Conservation (phyloP, 2,329 filamentous ascomycete species). For the Botrytis squamosa region DNA sequence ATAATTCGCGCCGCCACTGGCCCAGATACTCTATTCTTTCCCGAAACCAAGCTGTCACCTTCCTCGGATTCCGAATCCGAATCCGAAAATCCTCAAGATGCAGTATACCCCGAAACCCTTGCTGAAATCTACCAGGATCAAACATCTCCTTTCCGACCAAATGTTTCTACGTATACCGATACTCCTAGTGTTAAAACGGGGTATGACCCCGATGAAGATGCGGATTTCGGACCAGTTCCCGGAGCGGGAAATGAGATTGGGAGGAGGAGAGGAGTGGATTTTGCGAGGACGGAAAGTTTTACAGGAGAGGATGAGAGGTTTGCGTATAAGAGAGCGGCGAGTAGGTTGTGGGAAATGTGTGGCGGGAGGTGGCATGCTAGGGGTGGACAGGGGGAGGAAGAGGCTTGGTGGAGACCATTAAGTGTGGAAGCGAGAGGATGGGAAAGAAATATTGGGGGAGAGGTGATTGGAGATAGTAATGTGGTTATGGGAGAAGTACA, state of each 20-base stretch:
- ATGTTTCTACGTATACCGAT: slow-evolving; percentile 64
- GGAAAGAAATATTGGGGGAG: slow-evolving; percentile 46
- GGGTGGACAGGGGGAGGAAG: slow-evolving; percentile 45
- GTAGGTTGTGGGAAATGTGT: slow-evolving; percentile 81
- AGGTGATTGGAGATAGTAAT: slow-evolving; percentile 19
- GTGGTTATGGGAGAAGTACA: slow-evolving; percentile 8
- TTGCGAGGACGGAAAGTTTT: slow-evolving; percentile 64
- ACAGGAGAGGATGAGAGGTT: slow-evolving; percentile 81
- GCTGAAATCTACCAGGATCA: slow-evolving; percentile 77
- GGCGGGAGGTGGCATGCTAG: slow-evolving; percentile 69
- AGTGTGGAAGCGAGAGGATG: slow-evolving; percentile 63
- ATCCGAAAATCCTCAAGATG: slow-evolving; percentile 47
- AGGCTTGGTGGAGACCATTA: slow-evolving; percentile 67
- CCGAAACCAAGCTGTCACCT: slow-evolving; percentile 46
- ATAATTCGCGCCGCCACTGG: slow-evolving; percentile 64
- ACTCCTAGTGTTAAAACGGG: slow-evolving; percentile 43
- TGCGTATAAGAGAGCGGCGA: slow-evolving; percentile 74
- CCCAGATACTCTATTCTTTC: slow-evolving; percentile 77
- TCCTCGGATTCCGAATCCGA: slow-evolving; percentile 38
- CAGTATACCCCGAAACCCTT: slow-evolving; percentile 63
- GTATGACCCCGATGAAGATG: slow-evolving; percentile 58
- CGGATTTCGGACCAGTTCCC: slow-evolving; percentile 48
- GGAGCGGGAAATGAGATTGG: slow-evolving; percentile 42
- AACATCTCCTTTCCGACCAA: slow-evolving; percentile 74
- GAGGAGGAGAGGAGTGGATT: slow-evolving; percentile 48